phyloP scores from a whole-genome alignment of 2,329 filamentous ascomycete genomes.

The Chaetomiaceae sp. region DNA sequence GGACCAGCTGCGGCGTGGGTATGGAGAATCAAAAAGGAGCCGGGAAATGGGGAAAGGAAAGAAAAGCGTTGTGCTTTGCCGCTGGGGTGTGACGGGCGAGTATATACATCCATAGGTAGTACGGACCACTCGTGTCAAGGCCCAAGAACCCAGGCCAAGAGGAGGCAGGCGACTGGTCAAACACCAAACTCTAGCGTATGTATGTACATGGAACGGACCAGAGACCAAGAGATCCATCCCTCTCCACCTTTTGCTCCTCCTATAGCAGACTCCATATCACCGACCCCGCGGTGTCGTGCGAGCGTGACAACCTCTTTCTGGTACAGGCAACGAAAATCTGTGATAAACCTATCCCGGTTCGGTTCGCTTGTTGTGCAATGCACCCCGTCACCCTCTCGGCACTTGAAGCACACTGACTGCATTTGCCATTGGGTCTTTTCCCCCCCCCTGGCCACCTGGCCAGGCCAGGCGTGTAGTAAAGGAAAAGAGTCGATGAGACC shows the following conservation, averaged over 20 bases:
- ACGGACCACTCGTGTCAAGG: neutral
- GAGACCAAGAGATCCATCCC: neutral
- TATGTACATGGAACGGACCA: neutral
- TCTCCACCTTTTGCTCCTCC: neutral
- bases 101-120: no score
- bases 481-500: neutral
- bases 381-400: no score
- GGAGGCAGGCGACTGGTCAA: conserved; percentile 2
- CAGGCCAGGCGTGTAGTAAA: no score
- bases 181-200: neutral
- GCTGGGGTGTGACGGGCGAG: conserved; percentile 4
- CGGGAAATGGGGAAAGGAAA: neutral
- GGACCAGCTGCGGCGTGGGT: conserved; percentile 15
- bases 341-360: no score
- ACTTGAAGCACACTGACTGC: no score
- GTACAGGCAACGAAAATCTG: neutral
- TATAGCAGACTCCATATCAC: neutral
- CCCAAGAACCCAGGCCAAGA: neutral
- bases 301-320: no score
- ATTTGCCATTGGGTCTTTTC: no score
- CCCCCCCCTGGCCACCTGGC: no score
- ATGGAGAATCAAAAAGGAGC: neutral
- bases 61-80: neutral
- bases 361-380: no score
- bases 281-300: neutral